Conservation (phyloP, 2,329 filamentous ascomycete genomes). For the Geosmithia flava region DNA sequence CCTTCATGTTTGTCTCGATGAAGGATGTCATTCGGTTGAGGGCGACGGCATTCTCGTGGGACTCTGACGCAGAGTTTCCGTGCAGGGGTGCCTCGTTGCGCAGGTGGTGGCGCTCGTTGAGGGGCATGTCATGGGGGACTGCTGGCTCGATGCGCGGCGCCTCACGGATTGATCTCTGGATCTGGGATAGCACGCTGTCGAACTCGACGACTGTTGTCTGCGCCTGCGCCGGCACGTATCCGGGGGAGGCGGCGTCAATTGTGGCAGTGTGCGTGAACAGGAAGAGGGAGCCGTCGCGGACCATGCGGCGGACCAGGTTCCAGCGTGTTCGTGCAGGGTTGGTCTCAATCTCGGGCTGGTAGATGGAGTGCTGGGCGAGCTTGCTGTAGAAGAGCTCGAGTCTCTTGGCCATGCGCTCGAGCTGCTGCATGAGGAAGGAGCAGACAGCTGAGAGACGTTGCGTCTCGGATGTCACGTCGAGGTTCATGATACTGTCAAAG, state of each 20-base stretch:
- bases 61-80: constrained; percentile 1
- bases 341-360: constrained; percentile 35
- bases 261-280: constrained; percentile 25
- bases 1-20: constrained; percentile 1
- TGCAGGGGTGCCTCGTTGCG: not conserved
- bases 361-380: constrained; percentile 33
- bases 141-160: not conserved
- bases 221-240: constrained; percentile 5
- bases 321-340: constrained; percentile 40
- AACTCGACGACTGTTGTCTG: constrained; percentile 12
- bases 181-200: constrained; percentile 1
- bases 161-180: not conserved
- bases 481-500: constrained; percentile 30
- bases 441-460: constrained; percentile 26
- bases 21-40: constrained; percentile 1
- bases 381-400: constrained; percentile 39
- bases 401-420: constrained; percentile 39
- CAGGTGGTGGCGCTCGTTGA: not conserved
- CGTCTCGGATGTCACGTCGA: constrained; percentile 22
- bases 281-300: constrained; percentile 39
- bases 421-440: constrained; percentile 35
- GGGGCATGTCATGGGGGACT: not conserved
- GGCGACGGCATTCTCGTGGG: constrained; percentile 2
- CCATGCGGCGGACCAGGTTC: constrained; percentile 32
- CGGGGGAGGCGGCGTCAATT: not conserved